A percentile compares a stretch with the other conserved stretches of the same genome.
Evolutionary conservation across 2,329 filamentous ascomycete species (phyloP).

Genomic region (Ophiostoma sp.): DNA sequence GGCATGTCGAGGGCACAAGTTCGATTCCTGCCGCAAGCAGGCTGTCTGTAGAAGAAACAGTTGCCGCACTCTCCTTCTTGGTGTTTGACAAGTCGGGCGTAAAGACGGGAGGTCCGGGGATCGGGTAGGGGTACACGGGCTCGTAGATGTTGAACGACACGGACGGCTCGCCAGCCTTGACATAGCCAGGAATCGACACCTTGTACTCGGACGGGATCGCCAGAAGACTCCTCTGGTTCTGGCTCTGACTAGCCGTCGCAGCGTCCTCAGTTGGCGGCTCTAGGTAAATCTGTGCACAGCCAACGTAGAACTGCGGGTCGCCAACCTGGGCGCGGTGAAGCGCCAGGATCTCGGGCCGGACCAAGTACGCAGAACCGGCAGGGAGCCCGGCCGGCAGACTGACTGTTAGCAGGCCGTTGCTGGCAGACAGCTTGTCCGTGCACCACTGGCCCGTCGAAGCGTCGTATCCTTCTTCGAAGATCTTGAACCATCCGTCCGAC

Average conservation of each 20-base stretch:
- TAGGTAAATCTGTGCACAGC: conserved; percentile 67
- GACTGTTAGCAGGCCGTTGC: conserved; percentile 59
- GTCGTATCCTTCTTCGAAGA: conserved; percentile 65
- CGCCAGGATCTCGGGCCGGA: conserved; percentile 63
- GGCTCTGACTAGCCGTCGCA: conserved; percentile 31
- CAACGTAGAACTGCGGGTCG: conserved; percentile 67
- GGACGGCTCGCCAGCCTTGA: conserved; percentile 48
- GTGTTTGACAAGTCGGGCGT: conserved; percentile 32
- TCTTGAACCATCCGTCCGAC: conserved; percentile 66
- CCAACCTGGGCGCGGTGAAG: conserved; percentile 56
- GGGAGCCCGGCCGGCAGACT: conserved; percentile 56
- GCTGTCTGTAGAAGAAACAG: not conserved
- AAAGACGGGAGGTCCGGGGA: conserved; percentile 54
- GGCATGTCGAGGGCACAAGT: conserved; percentile 47
- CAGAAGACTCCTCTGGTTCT: conserved; percentile 39
- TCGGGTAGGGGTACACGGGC: conserved; percentile 50
- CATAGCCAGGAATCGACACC: conserved; percentile 62
- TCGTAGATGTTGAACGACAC: conserved; percentile 56
- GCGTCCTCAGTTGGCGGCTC: conserved; percentile 6
- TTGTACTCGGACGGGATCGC: conserved; percentile 44
- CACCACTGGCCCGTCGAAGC: conserved; percentile 55
- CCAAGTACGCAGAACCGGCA: conserved; percentile 60
- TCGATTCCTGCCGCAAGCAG: conserved; percentile 38
- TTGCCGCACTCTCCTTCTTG: not conserved
- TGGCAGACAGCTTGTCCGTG: conserved; percentile 60